Evolutionary conservation across 331 rosid species (phyloP), one percentile per base, ranked within the genome.

Genomic region (Telfairia occidentalis): DNA sequence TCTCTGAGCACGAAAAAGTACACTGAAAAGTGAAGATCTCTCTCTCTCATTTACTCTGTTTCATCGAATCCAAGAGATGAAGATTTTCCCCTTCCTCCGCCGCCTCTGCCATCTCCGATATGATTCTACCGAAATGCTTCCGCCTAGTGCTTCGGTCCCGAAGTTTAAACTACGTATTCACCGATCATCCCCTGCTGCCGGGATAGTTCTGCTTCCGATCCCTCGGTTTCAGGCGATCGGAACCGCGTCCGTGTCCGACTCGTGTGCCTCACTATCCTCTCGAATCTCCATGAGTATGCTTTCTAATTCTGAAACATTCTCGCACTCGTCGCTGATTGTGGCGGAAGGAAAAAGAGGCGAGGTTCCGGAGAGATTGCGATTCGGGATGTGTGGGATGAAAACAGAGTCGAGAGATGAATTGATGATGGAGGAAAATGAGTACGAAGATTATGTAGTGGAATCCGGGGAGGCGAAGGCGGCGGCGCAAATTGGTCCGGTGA

Each of bases 361-460:
- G 13, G 40, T 7, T 24, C 16, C 53, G 28, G 70, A 18, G n/a
- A 49, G 28, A 32, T 21, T 35, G 35, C 52, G 19, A 37, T 21
- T 43, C 45, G 45, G 24, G 28, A 35, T 6, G n/a, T 35, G n/a
- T 37, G 5, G 21, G 72, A 9, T 3, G 65, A 53, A 26, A 24
- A 21, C 73, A 28, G 79, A 71, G 8, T 28, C 32, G 60, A 71
- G 42, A 11, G 30, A 76, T 32, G 81, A 61, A 16, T 30, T 26
- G 34, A 48, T 2, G 37, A 3, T 32, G 37, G 48, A 21, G 38
- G 46, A 52, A 19, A 21, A 24, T 32, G 30, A 16, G 32, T 18
- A 3, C 7, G 32, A 8, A 26, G 48, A 13, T 64, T 29, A 49
- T 16, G 75, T 3, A 50, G 35, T 5, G 43, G 63, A 28, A 50